Conservation (phyloP, 208 protist genomes). For the Leishmania braziliensis region DNA sequence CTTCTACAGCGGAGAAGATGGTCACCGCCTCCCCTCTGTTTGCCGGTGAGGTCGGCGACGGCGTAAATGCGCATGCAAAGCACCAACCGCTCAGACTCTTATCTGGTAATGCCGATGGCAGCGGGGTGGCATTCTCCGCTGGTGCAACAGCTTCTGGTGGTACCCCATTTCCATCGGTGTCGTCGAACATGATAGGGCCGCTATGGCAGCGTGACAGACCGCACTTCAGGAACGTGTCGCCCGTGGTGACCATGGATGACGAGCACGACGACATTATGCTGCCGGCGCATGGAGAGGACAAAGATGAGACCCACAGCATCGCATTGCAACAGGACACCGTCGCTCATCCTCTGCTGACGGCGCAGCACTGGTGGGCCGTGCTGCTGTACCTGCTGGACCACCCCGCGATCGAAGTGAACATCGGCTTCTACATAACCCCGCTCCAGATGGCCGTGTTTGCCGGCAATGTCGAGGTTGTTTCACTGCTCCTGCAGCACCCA, state of each 20-base stretch:
- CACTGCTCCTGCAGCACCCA: constrained; percentile 35
- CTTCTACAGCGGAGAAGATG: neutral
- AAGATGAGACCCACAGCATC: neutral
- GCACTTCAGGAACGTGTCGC: neutral
- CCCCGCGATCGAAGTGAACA: constrained; percentile 48
- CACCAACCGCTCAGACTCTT: neutral
- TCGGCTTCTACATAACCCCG: constrained; percentile 39
- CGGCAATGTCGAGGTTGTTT: constrained; percentile 25
- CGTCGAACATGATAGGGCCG: neutral
- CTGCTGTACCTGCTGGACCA: constrained; percentile 36
- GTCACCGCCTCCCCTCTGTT: constrained; percentile 10
- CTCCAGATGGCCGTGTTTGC: constrained; percentile 39
- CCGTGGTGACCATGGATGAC: neutral
- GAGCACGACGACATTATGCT: neutral
- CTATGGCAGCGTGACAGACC: neutral
- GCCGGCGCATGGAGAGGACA: neutral
- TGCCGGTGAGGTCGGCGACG: neutral
- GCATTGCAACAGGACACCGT: constrained; percentile 10
- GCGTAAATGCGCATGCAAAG: neutral
- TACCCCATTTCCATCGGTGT: neutral
- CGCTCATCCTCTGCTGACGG: neutral
- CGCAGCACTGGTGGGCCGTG: constrained; percentile 29
- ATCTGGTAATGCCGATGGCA: neutral
- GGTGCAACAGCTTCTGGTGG: neutral
- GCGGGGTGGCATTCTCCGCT: neutral